Percentiles rank a stretch among this genome's conserved stretches.
Evolutionary conservation across 1,139 yeast genomes (phyloP).

Genomic region (Kodamaea plutei): DNA sequence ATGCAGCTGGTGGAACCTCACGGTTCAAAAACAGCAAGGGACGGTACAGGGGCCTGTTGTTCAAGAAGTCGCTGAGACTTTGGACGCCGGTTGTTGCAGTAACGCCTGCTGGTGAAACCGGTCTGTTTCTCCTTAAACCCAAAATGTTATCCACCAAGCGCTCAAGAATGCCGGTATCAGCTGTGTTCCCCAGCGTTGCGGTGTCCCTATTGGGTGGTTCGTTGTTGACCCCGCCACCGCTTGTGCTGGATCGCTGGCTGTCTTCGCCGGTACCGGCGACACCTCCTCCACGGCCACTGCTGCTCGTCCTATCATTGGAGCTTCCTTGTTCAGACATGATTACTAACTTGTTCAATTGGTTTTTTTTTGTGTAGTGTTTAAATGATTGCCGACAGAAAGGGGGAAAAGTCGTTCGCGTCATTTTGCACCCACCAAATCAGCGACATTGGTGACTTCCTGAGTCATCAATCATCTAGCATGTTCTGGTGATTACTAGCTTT

Average conservation of each 20-base stretch:
- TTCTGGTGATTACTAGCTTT: too few species aligned
- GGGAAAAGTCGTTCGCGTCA: too few species aligned
- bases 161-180: conserved; percentile 14
- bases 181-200: too few species aligned
- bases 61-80: neutral
- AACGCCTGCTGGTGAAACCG: neutral
- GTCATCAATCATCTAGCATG: too few species aligned
- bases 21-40: conserved; percentile 6
- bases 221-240: neutral
- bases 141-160: conserved; percentile 15
- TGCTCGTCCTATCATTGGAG: neutral
- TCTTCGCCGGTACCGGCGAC: neutral
- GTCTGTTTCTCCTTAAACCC: conserved; percentile 8
- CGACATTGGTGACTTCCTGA: too few species aligned
- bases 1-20: neutral
- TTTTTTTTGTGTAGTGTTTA: too few species aligned
- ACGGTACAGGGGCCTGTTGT: conserved; percentile 4
- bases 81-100: neutral
- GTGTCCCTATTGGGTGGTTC: conserved; percentile 3
- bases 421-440: too few species aligned
- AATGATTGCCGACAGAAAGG: too few species aligned
- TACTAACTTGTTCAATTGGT: too few species aligned
- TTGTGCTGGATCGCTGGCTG: neutral
- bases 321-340: conserved; percentile 2
- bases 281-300: neutral